phyloP scores from a whole-genome alignment of 1,284 basidiomycete species.

The Stygiomarasmius scandens region DNA sequence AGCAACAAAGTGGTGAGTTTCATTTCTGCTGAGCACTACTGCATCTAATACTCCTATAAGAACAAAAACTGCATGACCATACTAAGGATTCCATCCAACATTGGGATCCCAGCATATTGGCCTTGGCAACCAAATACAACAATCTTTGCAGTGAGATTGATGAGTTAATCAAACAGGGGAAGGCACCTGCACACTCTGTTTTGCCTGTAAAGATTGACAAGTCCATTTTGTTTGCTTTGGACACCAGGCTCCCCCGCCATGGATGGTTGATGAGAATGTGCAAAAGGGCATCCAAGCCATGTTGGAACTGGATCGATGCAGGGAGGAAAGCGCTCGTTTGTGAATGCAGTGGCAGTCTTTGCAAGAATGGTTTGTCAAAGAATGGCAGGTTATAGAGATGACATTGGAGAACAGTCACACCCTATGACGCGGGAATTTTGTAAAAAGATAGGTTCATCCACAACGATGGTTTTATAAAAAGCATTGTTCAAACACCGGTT shows the following conservation, averaged over 20 bases:
- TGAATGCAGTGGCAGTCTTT: no score
- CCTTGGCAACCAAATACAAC: slow-evolving; percentile 17
- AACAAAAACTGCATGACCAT: slow-evolving; percentile 8
- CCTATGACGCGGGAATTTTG: no score
- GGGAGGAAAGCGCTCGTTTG: no score
- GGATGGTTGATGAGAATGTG: slow-evolving; percentile 7
- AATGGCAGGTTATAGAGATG: neutral
- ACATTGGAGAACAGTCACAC: no score
- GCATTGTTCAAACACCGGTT: no score
- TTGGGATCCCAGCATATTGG: slow-evolving; percentile 16
- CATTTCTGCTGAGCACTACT: no score
- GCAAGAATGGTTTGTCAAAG: slow-evolving; percentile 3
- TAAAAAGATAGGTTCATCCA: no score
- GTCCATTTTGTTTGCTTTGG: slow-evolving; percentile 17
- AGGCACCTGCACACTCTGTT: slow-evolving; percentile 18
- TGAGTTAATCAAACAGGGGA: slow-evolving; percentile 3
- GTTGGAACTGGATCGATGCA: no score
- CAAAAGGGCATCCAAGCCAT: no score
- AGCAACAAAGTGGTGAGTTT: neutral
- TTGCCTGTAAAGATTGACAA: slow-evolving; percentile 11
- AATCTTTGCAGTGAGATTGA: slow-evolving; percentile 15
- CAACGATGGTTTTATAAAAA: no score
- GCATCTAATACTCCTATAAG: neutral
- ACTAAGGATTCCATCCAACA: slow-evolving; percentile 1
- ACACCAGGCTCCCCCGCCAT: slow-evolving; percentile 12